Evolutionary conservation across 768 basidiomycete species (phyloP).

Genomic region (Leccinum olivaceopallidum): DNA sequence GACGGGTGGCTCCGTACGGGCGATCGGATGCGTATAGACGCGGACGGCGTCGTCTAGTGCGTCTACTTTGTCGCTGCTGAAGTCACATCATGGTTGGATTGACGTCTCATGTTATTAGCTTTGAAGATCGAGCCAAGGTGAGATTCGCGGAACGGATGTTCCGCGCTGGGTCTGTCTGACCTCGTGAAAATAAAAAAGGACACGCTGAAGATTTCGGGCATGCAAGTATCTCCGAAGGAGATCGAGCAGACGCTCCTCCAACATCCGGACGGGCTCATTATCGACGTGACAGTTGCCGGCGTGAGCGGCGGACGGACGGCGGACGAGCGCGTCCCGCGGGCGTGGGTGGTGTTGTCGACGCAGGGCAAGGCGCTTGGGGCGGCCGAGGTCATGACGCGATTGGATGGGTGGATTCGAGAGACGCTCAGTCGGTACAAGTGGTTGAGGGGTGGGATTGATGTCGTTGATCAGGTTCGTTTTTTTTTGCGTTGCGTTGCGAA

Average conservation of each 20-base stretch:
- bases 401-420: constrained; percentile 63
- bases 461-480: constrained; percentile 57
- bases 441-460: constrained; percentile 69
- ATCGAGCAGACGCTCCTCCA: constrained; percentile 66
- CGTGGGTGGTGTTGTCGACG: constrained; percentile 72
- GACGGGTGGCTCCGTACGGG: constrained; percentile 78
- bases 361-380: constrained; percentile 52
- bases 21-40: constrained; percentile 64
- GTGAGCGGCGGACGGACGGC: constrained; percentile 68
- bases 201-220: constrained; percentile 76
- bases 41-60: constrained; percentile 65
- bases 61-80: constrained; percentile 22
- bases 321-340: constrained; percentile 75
- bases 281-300: constrained; percentile 71
- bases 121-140: constrained; percentile 77
- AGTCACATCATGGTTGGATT: background rate
- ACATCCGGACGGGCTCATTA: constrained; percentile 61
- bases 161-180: background rate
- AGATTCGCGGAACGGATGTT: background rate
- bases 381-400: constrained; percentile 38
- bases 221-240: constrained; percentile 79
- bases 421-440: constrained; percentile 76
- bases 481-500: background rate
- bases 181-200: constrained; percentile 47
- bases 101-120: constrained; percentile 40